Base-by-base conservation (phyloP, 2,329 filamentous ascomycete genomes). In the Colletotrichum eleusines region DNA sequence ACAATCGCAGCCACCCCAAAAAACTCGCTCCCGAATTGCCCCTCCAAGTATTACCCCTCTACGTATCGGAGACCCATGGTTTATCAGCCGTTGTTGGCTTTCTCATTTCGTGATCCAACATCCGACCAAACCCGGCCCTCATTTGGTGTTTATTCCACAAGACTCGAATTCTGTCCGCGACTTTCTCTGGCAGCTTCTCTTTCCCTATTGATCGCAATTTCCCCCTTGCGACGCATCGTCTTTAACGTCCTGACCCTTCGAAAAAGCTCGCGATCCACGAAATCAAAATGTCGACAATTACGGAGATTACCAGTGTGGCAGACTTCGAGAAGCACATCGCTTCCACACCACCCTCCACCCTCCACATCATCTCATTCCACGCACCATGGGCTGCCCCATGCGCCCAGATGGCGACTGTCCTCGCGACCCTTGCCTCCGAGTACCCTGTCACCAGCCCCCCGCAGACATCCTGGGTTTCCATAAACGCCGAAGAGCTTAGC, bases 351-450 rank as follows among this genome's bases (percentile, higher is more conserved):
- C 78, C 91, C 2, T 88, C 90, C 20, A 89, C 92, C 20, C 89
- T 98, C 71, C 87, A 95, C 73, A 87, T 98, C 78, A 89, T 97
- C 78, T 98, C 95, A 80, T 99, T 99, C 86, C 93, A 98, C 81
- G 94, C 96, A 26, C 93, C 95, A 74, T 99, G 96, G 96, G 96
- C 96, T 38, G 94, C 94, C 71, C 96, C 96, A 55, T 98, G 96
- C 86, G 91, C 93, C 73, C 94, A 98, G 83, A 98, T 98, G 95
- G 90, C 89, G 75, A 92, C 91, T 61, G 92, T 98, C 76, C 89
- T 99, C 74, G 87, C 89, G 78, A 92, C 94, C 28, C 92, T 99
- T 74, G 95, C 95, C 74, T 90, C 90, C 77, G 94, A 95, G 80
- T 97, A 97, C 83, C 90, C 94, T 72, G 86, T 88, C 76, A 86